Conservation (phyloP, 495 filamentous ascomycete genomes). For the Pyrenula massariospora region DNA sequence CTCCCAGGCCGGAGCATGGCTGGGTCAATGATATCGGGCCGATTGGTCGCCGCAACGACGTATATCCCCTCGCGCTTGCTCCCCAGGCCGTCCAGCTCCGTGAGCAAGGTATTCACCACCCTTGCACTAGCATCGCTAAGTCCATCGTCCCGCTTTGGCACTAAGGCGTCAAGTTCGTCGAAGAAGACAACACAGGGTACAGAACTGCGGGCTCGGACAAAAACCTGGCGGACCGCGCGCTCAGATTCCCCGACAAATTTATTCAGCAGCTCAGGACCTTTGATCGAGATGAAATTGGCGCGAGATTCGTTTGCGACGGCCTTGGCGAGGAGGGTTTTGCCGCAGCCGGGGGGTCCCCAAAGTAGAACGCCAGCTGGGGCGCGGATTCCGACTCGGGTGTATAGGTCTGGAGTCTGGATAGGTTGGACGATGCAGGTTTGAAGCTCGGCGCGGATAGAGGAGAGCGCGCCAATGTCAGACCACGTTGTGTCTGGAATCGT, state of each 20-base stretch:
- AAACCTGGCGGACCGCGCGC: slow-evolving; percentile 84
- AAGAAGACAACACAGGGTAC: slow-evolving; percentile 96
- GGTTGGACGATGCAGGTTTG: slow-evolving; percentile 84
- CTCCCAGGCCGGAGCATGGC: slow-evolving; percentile 91
- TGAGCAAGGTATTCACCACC: slow-evolving; percentile 94
- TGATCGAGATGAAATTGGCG: slow-evolving; percentile 97
- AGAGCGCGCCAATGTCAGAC: slow-evolving; percentile 81
- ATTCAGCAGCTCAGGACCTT: slow-evolving; percentile 86
- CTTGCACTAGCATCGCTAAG: slow-evolving; percentile 73
- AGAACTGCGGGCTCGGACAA: slow-evolving; percentile 73
- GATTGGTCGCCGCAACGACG: slow-evolving; percentile 88
- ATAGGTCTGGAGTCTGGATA: slow-evolving; percentile 74
- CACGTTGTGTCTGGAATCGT: slow-evolving; percentile 96
- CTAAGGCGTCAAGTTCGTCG: slow-evolving; percentile 89
- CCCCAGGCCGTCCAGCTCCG: slow-evolving; percentile 79
- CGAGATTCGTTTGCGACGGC: slow-evolving; percentile 90
- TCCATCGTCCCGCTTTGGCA: slow-evolving; percentile 71
- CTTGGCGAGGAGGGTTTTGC: slow-evolving; percentile 93
- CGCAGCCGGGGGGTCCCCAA: slow-evolving; percentile 95
- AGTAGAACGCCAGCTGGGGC: slow-evolving; percentile 85
- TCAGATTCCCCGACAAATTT: slow-evolving; percentile 96
- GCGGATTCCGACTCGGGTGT: slow-evolving; percentile 69
- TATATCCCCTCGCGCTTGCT: slow-evolving; percentile 76
- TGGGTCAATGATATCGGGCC: slow-evolving; percentile 91
- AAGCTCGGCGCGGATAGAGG: slow-evolving; percentile 68